These are phyloP conservation scores for Cymbopogon citratus DNA, from an alignment of 176 grass and related monocot genomes.

Conservation along the genomic window DNA sequence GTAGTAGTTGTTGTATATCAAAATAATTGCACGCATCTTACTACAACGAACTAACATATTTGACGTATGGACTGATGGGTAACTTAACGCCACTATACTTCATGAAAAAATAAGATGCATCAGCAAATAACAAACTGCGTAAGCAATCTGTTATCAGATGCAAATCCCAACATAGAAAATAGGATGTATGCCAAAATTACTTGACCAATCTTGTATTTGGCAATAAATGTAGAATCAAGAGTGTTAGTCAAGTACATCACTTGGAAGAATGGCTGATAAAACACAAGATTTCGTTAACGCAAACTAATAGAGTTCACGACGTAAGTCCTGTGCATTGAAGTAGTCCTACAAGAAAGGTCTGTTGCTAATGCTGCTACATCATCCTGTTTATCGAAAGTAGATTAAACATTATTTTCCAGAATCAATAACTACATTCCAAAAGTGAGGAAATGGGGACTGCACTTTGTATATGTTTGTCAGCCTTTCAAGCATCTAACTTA, in stretches of 20 bases:
- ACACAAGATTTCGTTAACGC: background rate
- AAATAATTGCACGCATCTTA: background rate
- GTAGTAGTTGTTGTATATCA: background rate
- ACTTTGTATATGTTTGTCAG: background rate
- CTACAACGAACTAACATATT: background rate
- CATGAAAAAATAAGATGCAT: background rate
- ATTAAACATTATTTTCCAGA: slow-evolving; percentile 6
- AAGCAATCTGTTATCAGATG: background rate
- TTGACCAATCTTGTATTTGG: background rate
- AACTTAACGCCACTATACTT: background rate
- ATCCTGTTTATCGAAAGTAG: slow-evolving; percentile 5
- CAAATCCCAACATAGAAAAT: background rate
- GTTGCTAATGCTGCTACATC: background rate
- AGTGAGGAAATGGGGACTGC: slow-evolving; percentile 7
- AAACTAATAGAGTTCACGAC: background rate
- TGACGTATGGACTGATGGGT: background rate
- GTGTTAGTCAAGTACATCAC: background rate
- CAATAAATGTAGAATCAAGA: background rate
- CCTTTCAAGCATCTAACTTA: slow-evolving; percentile 8
- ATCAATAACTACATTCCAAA: background rate
- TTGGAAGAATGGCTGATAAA: background rate
- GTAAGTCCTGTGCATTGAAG: background rate
- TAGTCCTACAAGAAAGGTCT: background rate
- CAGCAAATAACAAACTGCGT: slow-evolving; percentile 3
- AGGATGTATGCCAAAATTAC: background rate